Evolutionary conservation across 495 filamentous ascomycete genomes (phyloP), one percentile per base, ranked within the genome.

Genomic region (Trichocladium antarcticum): DNA sequence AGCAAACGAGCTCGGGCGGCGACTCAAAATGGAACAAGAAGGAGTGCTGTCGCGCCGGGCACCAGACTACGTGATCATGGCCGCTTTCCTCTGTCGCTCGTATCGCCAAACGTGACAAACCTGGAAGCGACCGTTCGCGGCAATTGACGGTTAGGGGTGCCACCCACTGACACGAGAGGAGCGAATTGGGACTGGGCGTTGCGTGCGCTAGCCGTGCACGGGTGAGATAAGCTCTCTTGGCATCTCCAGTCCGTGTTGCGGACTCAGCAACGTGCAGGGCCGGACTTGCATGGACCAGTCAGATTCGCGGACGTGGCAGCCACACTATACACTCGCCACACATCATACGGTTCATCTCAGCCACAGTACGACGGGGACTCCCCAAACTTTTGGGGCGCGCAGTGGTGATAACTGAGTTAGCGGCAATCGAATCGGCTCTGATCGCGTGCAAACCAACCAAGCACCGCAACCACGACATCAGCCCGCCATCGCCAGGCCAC

Each of bases 161-260:
- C 21, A 16, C 35, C 35, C 11, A 31, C 24, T 8, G 4, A 27
- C 24, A 4, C 4, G 42, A 29, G 28, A 28, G 42, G 28, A 21
- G 3, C 19, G 8, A 7, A 22, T 38, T 21, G 44, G 4, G 35
- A 19, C 17, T 21, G 37, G n/a, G 11, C 37, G 37, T 38, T 21
- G 37, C 5, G 17, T 20, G 17, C 37, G 8, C 31, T 24, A 29
- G 24, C 38, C 40, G 36, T 40, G 38, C 21, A 9, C 6, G 15
- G 12, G 51, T 24, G 38, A 43, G 49, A 48, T 54, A 54, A 54
- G 16, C 46, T 54, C 37, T 46, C 53, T 55, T 55, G 47, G 53
- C 53, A 42, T 19, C 38, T 28, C 52, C 47, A 55, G 44, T 51
- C 38, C 17, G 40, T 47, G 29, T 19, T 35, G 11, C 47, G 50